Conservation (phyloP, 306 rosid species). For the Begonia peltatifolia region DNA sequence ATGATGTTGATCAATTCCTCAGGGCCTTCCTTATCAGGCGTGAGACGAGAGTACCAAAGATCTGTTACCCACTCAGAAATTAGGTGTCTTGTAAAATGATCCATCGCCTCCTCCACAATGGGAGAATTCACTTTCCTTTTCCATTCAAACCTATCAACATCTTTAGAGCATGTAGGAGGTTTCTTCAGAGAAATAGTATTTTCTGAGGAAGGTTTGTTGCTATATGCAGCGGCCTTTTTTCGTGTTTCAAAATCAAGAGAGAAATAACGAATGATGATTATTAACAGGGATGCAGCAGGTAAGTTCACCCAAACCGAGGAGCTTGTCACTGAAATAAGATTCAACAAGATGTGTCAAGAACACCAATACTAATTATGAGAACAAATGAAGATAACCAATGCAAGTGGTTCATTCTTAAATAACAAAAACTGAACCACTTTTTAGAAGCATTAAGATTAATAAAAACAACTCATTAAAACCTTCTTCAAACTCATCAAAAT, state of each 20-base stretch:
- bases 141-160: slow-evolving; percentile 59
- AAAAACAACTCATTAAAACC: too few species aligned
- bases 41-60: slow-evolving; percentile 84
- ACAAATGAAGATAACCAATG: too few species aligned
- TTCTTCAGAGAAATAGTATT: slow-evolving; percentile 34
- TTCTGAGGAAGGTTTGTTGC: slow-evolving; percentile 37
- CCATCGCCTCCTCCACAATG: slow-evolving; percentile 84
- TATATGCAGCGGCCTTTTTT: slow-evolving; percentile 77
- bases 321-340: slow-evolving; percentile 75
- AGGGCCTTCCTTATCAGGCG: slow-evolving; percentile 90
- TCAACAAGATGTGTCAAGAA: slow-evolving; percentile 15
- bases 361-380: not conserved
- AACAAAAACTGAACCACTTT: too few species aligned
- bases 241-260: slow-evolving; percentile 78
- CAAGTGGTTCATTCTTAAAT: too few species aligned
- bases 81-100: slow-evolving; percentile 62
- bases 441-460: too few species aligned
- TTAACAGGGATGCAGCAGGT: slow-evolving; percentile 80
- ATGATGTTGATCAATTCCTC: slow-evolving; percentile 69
- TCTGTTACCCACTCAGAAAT: slow-evolving; percentile 90
- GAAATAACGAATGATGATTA: slow-evolving; percentile 59
- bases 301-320: slow-evolving; percentile 94
- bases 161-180: slow-evolving; percentile 34
- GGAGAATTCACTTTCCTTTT: slow-evolving; percentile 84
- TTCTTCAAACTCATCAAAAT: too few species aligned